phyloP scores from a whole-genome alignment of 129 eudicot genomes.

The Mikania micrantha region DNA sequence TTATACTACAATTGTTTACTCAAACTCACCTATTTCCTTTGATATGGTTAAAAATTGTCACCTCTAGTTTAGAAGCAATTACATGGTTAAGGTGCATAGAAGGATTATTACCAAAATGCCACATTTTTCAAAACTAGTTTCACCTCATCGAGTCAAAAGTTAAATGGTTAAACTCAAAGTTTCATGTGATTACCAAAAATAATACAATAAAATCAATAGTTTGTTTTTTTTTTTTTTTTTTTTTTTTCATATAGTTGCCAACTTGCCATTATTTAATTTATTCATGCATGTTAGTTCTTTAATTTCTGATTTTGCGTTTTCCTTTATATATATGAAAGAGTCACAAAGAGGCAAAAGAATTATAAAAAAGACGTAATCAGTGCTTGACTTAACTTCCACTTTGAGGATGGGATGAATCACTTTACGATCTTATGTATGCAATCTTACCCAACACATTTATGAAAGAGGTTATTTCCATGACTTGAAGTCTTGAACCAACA shows the following conservation, averaged over 20 bases:
- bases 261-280: no score
- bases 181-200: neutral
- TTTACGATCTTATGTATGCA: no score
- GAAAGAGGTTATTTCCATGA: no score
- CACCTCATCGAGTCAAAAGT: slow-evolving; percentile 18
- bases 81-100: slow-evolving; percentile 16
- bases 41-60: no score
- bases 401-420: no score
- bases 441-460: no score
- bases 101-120: slow-evolving; percentile 14
- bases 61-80: slow-evolving; percentile 17
- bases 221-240: neutral
- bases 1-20: no score
- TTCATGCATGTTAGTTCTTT: neutral
- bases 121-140: slow-evolving; percentile 1
- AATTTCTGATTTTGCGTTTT: neutral
- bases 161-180: slow-evolving; percentile 14
- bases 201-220: no score
- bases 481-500: no score
- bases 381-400: slow-evolving; percentile 8
- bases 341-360: slow-evolving; percentile 21
- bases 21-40: no score
- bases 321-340: neutral
- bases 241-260: neutral
- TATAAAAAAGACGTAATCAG: no score